Conservation (phyloP, 768 basidiomycete genomes). For the Phylloporus scabripes region DNA sequence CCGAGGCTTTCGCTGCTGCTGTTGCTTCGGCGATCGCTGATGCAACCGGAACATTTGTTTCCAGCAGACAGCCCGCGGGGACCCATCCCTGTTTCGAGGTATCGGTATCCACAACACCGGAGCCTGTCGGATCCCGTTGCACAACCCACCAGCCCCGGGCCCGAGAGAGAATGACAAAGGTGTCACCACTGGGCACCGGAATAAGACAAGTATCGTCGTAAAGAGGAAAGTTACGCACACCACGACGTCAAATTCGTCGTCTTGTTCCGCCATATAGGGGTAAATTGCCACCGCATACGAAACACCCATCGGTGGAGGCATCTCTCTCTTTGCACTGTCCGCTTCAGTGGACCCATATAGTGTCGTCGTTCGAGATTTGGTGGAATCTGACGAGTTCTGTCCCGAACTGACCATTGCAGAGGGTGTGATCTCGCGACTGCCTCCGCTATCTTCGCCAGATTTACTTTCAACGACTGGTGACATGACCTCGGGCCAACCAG, state of each 20-base stretch:
- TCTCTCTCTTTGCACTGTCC: slow-evolving; percentile 37
- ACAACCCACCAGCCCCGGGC: slow-evolving; percentile 99
- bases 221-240: slow-evolving; percentile 55
- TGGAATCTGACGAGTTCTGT: slow-evolving; percentile 24
- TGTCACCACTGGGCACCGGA: slow-evolving; percentile 61
- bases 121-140: slow-evolving; percentile 85
- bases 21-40: slow-evolving; percentile 81
- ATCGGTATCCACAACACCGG: slow-evolving; percentile 72
- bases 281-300: slow-evolving; percentile 98
- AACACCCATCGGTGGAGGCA: slow-evolving; percentile 47
- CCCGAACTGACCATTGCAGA: slow-evolving; percentile 29
- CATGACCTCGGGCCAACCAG: slow-evolving; percentile 71
- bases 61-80: slow-evolving; percentile 92
- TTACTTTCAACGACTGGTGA: slow-evolving; percentile 53
- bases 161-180: slow-evolving; percentile 87
- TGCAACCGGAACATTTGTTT: slow-evolving; percentile 87
- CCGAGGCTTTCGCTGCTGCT: slow-evolving; percentile 48
- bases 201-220: slow-evolving; percentile 1
- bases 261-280: slow-evolving; percentile 97
- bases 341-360: slow-evolving; percentile 23
- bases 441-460: slow-evolving; percentile 38
- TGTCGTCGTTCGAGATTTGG: slow-evolving; percentile 16
- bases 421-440: slow-evolving; percentile 32
- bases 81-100: slow-evolving; percentile 91
- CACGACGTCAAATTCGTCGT: slow-evolving; percentile 96